Evolutionary conservation across 176 grass and related monocot species (phyloP).

Genomic region (Eragrostis curvula): DNA sequence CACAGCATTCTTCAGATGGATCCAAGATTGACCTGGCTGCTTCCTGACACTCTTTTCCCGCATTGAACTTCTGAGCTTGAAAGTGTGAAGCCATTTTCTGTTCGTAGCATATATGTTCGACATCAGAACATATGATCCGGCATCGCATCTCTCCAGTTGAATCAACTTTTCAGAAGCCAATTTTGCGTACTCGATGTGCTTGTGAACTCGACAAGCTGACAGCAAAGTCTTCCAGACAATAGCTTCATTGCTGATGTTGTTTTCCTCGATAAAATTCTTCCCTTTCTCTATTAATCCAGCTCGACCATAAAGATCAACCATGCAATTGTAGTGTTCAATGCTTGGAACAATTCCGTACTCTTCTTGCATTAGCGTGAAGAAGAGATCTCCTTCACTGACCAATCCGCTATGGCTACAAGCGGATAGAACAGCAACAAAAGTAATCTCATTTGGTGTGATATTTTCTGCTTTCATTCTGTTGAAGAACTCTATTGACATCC

Average conservation of each 20-base stretch:
- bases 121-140: constrained; percentile 65
- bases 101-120: constrained; percentile 67
- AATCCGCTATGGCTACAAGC: constrained; percentile 63
- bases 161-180: constrained; percentile 57
- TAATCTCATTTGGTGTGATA: constrained; percentile 61
- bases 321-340: constrained; percentile 67
- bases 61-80: constrained; percentile 63
- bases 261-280: constrained; percentile 57
- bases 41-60: constrained; percentile 50
- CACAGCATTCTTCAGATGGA: constrained; percentile 56
- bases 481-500: constrained; percentile 51
- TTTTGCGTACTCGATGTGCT: constrained; percentile 51
- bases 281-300: constrained; percentile 56
- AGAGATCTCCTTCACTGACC: constrained; percentile 46
- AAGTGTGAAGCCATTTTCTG: constrained; percentile 63
- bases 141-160: constrained; percentile 58
- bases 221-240: constrained; percentile 69
- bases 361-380: constrained; percentile 58
- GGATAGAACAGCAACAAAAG: constrained; percentile 49
- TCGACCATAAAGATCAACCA: constrained; percentile 75
- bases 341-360: constrained; percentile 57
- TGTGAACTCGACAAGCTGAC: constrained; percentile 67
- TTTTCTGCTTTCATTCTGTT: constrained; percentile 50
- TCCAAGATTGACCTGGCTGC: constrained; percentile 64
- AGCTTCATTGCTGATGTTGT: constrained; percentile 53